Conservation (phyloP, 345 rosid species). For the Camelina hispida region DNA sequence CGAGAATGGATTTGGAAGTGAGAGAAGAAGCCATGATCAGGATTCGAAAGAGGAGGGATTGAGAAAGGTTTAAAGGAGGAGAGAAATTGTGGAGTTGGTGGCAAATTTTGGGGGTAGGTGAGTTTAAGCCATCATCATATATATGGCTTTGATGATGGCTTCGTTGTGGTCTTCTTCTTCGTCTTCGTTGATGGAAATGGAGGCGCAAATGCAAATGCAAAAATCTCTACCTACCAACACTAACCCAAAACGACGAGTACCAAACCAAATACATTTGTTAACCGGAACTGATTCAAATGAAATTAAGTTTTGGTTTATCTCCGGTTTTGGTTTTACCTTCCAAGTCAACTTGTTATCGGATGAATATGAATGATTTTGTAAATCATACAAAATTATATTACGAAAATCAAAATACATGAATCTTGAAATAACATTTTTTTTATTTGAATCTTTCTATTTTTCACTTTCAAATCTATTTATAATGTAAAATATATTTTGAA, state of each 20-base stretch:
- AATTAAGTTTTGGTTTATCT: slow-evolving; percentile 2
- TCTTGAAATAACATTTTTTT: too few relatives aligned
- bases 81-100: slow-evolving; percentile 26
- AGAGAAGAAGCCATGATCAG: slow-evolving; percentile 66
- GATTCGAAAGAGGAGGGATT: slow-evolving; percentile 8
- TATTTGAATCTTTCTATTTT: too few relatives aligned
- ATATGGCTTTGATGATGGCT: background rate
- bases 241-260: slow-evolving; percentile 23
- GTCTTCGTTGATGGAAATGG: slow-evolving; percentile 20
- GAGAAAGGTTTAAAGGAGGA: slow-evolving; percentile 23
- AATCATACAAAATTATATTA: too few relatives aligned
- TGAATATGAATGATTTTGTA: too few relatives aligned
- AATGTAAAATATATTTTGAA: too few relatives aligned
- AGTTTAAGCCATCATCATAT: background rate
- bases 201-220: slow-evolving; percentile 9
- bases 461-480: too few relatives aligned
- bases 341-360: background rate
- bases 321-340: slow-evolving; percentile 14
- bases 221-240: slow-evolving; percentile 37
- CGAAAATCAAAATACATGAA: too few relatives aligned
- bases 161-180: slow-evolving; percentile 25
- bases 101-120: slow-evolving; percentile 43
- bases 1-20: slow-evolving; percentile 54
- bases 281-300: background rate
- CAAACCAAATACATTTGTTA: background rate